Percentiles rank a stretch among this genome's conserved stretches.
Conservation (phyloP, 164 flowering plant genomes). For the Cinnamomum micranthum region DNA sequence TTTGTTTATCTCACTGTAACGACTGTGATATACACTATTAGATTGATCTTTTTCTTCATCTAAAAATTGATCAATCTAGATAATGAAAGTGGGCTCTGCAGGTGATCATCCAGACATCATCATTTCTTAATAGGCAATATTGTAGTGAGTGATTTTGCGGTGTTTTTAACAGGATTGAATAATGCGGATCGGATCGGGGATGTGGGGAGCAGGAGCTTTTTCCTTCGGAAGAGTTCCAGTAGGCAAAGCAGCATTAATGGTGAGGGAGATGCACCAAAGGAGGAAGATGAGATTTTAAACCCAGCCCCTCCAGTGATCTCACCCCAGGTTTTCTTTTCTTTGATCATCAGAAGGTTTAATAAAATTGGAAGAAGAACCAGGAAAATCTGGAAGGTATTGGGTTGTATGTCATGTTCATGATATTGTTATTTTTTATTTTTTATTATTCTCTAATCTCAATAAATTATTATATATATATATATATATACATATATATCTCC, state of each 20-base stretch:
- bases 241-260: background rate
- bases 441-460: no score
- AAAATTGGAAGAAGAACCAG: slow-evolving; percentile 46
- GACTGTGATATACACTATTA: no score
- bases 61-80: no score
- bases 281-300: background rate
- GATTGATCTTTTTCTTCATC: no score
- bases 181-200: slow-evolving; percentile 62
- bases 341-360: slow-evolving; percentile 26
- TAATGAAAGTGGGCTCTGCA: no score
- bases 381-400: slow-evolving; percentile 48
- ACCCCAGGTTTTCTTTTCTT: slow-evolving; percentile 19
- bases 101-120: no score
- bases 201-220: slow-evolving; percentile 69
- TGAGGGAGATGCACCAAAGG: background rate
- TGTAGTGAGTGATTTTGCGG: no score
- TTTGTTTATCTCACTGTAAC: no score
- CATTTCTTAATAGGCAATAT: no score
- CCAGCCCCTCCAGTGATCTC: background rate
- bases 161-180: slow-evolving; percentile 44
- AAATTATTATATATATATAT: no score
- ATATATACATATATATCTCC: no score
- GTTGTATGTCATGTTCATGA: slow-evolving; percentile 27
- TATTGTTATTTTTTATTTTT: no score
- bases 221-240: slow-evolving; percentile 45